phyloP scores from a whole-genome alignment of 1,284 basidiomycete genomes.

The Microbotryum lychnidis-dioicae region DNA sequence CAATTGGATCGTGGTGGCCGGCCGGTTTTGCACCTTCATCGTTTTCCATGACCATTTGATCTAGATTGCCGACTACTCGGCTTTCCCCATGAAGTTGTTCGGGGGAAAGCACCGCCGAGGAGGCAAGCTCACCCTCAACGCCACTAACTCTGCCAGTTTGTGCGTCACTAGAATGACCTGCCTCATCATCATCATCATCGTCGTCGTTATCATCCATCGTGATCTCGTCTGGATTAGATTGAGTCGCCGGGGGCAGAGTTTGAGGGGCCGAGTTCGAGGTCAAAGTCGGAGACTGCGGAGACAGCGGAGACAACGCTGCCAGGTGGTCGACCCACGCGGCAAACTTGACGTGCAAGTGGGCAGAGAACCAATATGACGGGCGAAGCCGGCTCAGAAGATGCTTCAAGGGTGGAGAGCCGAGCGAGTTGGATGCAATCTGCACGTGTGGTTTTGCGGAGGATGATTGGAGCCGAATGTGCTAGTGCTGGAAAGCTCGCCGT shows the following conservation, averaged over 20 bases:
- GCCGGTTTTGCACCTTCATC: too few relatives aligned
- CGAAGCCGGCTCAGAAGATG: conserved; percentile 63
- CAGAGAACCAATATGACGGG: conserved; percentile 91
- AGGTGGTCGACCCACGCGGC: conserved; percentile 57
- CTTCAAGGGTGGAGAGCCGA: conserved; percentile 86
- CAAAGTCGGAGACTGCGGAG: conserved; percentile 12
- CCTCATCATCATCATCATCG: conserved; percentile 26
- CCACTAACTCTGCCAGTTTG: neutral
- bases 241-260: conserved; percentile 38
- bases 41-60: too few relatives aligned
- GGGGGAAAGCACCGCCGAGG: too few relatives aligned
- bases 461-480: neutral
- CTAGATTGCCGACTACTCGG: too few relatives aligned
- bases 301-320: neutral
- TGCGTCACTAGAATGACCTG: neutral
- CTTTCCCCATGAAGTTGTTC: too few relatives aligned
- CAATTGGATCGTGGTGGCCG: neutral
- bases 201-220: conserved; percentile 54
- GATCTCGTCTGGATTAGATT: conserved; percentile 60
- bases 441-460: neutral
- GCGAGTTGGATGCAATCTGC: conserved; percentile 53
- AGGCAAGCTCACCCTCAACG: neutral
- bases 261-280: conserved; percentile 63
- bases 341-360: conserved; percentile 83
- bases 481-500: neutral